A percentile compares a stretch with the other conserved stretches of the same genome.
These are phyloP conservation scores for Sarocladium brachiariae DNA, from an alignment of 2,329 filamentous ascomycete genomes.

Conservation along the genomic window DNA sequence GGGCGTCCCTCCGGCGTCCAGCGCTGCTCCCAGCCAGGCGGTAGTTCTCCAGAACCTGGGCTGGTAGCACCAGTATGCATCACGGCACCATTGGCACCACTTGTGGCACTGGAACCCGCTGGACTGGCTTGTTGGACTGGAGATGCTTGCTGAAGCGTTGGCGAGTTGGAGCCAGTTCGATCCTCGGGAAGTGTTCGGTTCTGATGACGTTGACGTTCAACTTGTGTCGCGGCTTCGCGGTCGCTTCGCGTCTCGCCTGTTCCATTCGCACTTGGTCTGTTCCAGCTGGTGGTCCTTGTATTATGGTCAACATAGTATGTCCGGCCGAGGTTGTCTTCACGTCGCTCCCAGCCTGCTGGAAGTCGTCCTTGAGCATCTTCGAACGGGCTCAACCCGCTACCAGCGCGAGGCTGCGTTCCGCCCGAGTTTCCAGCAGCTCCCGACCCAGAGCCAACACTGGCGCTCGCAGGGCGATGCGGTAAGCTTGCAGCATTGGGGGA, in stretches of 20 bases:
- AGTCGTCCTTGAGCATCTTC: slow-evolving; percentile 92
- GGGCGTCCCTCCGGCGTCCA: slow-evolving; percentile 90
- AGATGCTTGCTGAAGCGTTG: slow-evolving; percentile 57
- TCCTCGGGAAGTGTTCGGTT: slow-evolving; percentile 95
- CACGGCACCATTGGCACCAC: slow-evolving; percentile 60
- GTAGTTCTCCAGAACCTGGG: slow-evolving; percentile 88
- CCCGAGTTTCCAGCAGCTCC: slow-evolving; percentile 23
- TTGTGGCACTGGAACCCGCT: slow-evolving; percentile 24
- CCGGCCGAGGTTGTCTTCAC: slow-evolving; percentile 88
- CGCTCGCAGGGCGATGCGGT: slow-evolving; percentile 41
- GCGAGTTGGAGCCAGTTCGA: slow-evolving; percentile 86
- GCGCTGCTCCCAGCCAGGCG: slow-evolving; percentile 92
- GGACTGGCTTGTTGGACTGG: slow-evolving; percentile 26
- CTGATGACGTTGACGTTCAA: slow-evolving; percentile 88
- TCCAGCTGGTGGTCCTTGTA: slow-evolving; percentile 94
- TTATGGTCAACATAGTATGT: slow-evolving; percentile 99
- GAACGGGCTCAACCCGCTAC: slow-evolving; percentile 70
- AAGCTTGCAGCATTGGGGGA: slow-evolving; percentile 32
- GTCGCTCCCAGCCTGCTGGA: slow-evolving; percentile 89
- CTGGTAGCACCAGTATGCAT: slow-evolving; percentile 76
- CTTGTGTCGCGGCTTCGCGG: slow-evolving; percentile 83
- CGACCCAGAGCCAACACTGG: slow-evolving; percentile 36
- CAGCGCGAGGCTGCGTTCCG: slow-evolving; percentile 23
- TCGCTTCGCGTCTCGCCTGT: slow-evolving; percentile 65
- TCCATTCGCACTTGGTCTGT: slow-evolving; percentile 73